phyloP scores from a whole-genome alignment of 257 asterid species.

The Solanum lycopersicoides region DNA sequence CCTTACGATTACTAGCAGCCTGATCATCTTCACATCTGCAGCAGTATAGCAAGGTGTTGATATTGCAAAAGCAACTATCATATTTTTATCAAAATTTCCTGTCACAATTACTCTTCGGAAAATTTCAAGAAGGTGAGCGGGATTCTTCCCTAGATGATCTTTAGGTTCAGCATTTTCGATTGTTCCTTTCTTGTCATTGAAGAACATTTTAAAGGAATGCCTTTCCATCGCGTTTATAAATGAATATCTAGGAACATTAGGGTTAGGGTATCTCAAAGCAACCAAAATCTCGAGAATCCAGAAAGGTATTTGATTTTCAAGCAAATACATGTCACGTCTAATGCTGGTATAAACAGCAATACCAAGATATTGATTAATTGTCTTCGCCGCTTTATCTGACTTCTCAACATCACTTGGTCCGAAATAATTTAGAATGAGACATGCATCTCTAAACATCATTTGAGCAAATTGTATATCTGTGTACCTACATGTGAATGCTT shows the following conservation, averaged over 20 bases:
- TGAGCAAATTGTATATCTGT: not conserved
- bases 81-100: not conserved
- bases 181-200: not conserved
- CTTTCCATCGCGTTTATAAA: fast-evolving
- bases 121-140: not conserved
- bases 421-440: not conserved
- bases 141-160: not conserved
- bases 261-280: not conserved
- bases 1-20: no score
- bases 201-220: not conserved
- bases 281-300: not conserved
- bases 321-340: not conserved
- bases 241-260: not conserved
- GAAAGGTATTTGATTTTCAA: conserved; percentile 24
- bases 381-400: fast-evolving
- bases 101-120: not conserved
- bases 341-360: not conserved
- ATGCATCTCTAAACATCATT: conserved; percentile 4
- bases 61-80: no score
- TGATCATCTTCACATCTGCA: no score
- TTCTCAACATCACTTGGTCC: fast-evolving
- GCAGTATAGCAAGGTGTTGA: not conserved
- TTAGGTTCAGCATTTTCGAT: no score
- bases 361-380: not conserved
- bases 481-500: not conserved